Base-by-base conservation (phyloP, 768 basidiomycete genomes). In the Amanita rubescens region DNA sequence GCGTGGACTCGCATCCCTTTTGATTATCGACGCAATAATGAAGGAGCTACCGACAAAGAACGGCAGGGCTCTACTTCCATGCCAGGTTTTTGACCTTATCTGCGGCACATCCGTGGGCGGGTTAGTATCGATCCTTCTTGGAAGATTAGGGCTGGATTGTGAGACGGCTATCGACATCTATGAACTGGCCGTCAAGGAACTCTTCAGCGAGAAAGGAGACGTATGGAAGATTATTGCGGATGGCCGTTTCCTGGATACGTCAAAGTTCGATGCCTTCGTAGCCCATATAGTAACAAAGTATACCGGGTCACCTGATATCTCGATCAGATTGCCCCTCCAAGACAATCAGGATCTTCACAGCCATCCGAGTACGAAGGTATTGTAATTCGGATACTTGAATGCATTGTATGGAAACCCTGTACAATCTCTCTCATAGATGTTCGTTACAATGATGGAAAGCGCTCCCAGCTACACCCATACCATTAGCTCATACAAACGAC, bases 21-120 rank as follows among this genome's bases (percentile, higher is more conserved):
- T 62, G 1, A 50, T 66, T 15, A 54, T 68, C 30, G 56, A 66
- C 32, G 54, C 54, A 15, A 56, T 68, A 33, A 63, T 62, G 51
- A 56, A 59, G 33, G 53, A 45, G 2, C 62, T 58, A 2, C 49
- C 53, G 12, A 32, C 53, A n/a, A 52, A 61, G 38, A 57, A 57
- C 14, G 57, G 59, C 30, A 57, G 57, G 30, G 8, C 42, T n/a
- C 57, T 63, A 35, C 54, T 52, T n/a, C 67, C 67, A 32, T 64
- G 60, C 53, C 58, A 68, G 22, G 55, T 66, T 20, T 68, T 68
- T 54, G 67, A 68, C 52, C 54, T 66, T 12, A 62, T 68, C n/a
- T 62, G 62, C 44, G 67, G 67, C 14, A 61, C 67, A 10, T 65
- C 65, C 1, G 56, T 60, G 4, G 67, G 67, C 5, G 67, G 61